Base-by-base conservation (phyloP, 495 filamentous ascomycete genomes). In the Tricharina praecox region DNA sequence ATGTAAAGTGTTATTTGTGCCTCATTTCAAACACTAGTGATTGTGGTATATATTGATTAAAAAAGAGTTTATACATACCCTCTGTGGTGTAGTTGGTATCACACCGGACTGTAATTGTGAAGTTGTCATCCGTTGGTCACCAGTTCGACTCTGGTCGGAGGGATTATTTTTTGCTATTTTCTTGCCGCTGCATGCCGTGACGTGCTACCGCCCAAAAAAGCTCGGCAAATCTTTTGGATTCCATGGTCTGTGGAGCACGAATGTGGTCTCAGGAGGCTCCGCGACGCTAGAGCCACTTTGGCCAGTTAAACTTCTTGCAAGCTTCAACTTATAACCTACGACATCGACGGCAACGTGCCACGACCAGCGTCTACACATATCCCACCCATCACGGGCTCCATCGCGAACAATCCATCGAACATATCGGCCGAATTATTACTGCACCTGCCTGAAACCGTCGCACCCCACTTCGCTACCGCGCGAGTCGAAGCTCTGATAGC, bases 81-180 rank as follows among this genome's bases (percentile, higher is more conserved):
- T 50, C 26, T 44, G 48, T 50, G 48, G 48, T 50, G 48, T 50
- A 50, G 48, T 50, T 50, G 48, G 48, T 50, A 50, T 50, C 38
- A 50, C 48, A 50, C 48, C 48, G 37, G 48, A 41, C 48, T 50
- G 48, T 50, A 50, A 50, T 33, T 25, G 3, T 36, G 34, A 32
- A 32, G 48, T 38, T 50, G 37, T 21, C 42, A 50, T 41, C 48
- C 37, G 37, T 44, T 50, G 48, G 48, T 50, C 48, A 50, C 48
- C 48, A 37, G 48, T 50, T 45, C 48, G 38, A 50, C 48, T 50
- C 48, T 37, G 48, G 37, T 40, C 37, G 37, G 37, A 40, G 37
- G 37, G 37, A 40, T 21, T 18, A 10, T 18, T 40, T 40, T 3
- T 40, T 40, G 18, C 18, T 7, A 15, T 38, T 38, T 38, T 15